Base-by-base conservation (phyloP, 2,329 filamentous ascomycete species). In the Calonectria leucothoes region DNA sequence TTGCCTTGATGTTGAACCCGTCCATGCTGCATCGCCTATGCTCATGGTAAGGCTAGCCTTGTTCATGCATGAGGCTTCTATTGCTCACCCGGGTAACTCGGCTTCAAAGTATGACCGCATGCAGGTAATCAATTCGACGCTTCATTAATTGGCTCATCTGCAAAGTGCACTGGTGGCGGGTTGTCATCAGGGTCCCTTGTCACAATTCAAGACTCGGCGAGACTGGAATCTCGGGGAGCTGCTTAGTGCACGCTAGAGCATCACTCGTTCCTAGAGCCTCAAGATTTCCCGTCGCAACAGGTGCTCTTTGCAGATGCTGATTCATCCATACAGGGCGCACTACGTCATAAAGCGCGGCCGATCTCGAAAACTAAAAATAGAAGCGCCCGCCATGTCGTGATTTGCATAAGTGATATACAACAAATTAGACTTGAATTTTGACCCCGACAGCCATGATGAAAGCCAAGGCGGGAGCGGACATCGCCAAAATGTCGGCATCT, bases 61-160 rank as follows among this genome's bases (percentile, higher is more conserved):
- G 33, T 33, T 37, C 59, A 39, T 49, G 48, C 17, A 14, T 31
- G 15, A 15, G 29, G 42, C 64, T 52, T 61, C 23, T 12, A 33
- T 66, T 33, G n/a, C 8, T 29, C 20, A 27, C 12, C 10, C 64
- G 64, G 64, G 31, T 66, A 66, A 52, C 6, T 52, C 64, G 64
- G 64, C 64, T 33, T 42, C 64, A 20, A 6, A 14, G 23, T 17
- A 29, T 42, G 45, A 42, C 64, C 64, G 52, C 64, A 66, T 66
- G 64, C 45, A 66, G 31, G 64, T 27, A 55, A 29, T 66, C 31
- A 52, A 64, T 64, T 64, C 12, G 59, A 48, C 17, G 59, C 37
- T 3, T 33, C 37, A 31, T 25, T 42, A 64, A 64, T 64, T 48
- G 37, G 27, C 59, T 48, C 59, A n/a, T 33, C 20, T 33, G 48